Percentiles rank a stretch among this genome's conserved stretches.
Evolutionary conservation across 2,329 filamentous ascomycete genomes (phyloP).

Genomic region (Pestalotiopsis sp.): DNA sequence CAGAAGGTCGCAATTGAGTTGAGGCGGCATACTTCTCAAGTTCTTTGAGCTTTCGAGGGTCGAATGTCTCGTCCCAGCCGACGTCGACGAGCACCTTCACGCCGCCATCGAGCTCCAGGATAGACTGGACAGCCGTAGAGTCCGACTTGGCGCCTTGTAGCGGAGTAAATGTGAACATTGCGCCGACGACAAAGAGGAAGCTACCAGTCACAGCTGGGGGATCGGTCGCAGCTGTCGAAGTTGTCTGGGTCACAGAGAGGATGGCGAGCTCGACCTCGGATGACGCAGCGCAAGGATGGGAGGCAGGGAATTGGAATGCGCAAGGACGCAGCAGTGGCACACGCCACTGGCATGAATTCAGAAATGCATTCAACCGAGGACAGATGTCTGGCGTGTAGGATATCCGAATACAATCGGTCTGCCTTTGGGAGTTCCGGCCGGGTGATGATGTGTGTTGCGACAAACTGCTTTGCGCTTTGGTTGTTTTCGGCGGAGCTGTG

Average conservation of each 20-base stretch:
- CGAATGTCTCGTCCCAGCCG: slow-evolving; percentile 94
- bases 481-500: neutral
- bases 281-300: neutral
- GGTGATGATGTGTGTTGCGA: neutral
- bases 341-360: slow-evolving; percentile 16
- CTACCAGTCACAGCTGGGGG: neutral
- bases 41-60: slow-evolving; percentile 78
- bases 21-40: slow-evolving; percentile 75
- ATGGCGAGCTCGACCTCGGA: neutral
- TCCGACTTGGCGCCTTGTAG: slow-evolving; percentile 88
- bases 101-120: slow-evolving; percentile 93
- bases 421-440: neutral
- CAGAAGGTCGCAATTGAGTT: slow-evolving; percentile 17
- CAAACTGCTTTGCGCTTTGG: neutral
- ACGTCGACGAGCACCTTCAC: slow-evolving; percentile 95
- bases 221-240: neutral
- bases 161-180: slow-evolving; percentile 95
- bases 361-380: slow-evolving; percentile 3
- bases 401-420: neutral
- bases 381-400: neutral
- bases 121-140: slow-evolving; percentile 88
- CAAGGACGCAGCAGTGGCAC: slow-evolving; percentile 12
- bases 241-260: neutral
- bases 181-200: slow-evolving; percentile 21
- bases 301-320: slow-evolving; percentile 1